Evolutionary conservation across 345 rosid species (phyloP).

Genomic region (Arabis alpina): DNA sequence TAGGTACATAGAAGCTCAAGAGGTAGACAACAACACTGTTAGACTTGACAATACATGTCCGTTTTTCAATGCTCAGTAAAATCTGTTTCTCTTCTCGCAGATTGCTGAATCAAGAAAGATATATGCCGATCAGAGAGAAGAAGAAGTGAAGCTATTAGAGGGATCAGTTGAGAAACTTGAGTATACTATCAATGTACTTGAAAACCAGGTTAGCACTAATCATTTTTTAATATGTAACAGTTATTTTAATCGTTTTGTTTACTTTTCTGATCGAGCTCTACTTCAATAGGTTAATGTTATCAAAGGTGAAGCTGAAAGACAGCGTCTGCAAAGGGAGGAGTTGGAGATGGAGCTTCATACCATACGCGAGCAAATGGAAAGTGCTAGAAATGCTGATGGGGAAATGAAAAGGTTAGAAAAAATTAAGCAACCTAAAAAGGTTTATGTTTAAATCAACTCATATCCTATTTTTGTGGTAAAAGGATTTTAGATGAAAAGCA

Average conservation of each 20-base stretch:
- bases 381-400: slow-evolving; percentile 59
- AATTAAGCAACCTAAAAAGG: background rate
- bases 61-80: slow-evolving; percentile 24
- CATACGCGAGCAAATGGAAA: slow-evolving; percentile 73
- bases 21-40: slow-evolving; percentile 49
- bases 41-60: slow-evolving; percentile 10
- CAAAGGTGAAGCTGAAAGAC: slow-evolving; percentile 93
- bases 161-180: slow-evolving; percentile 93
- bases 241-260: slow-evolving; percentile 4
- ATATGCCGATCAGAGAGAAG: slow-evolving; percentile 81
- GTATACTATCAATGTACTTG: slow-evolving; percentile 74
- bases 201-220: slow-evolving; percentile 67
- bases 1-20: slow-evolving; percentile 69
- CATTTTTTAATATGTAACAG: slow-evolving; percentile 17
- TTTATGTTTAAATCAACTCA: slow-evolving; percentile 27
- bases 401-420: slow-evolving; percentile 68
- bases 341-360: slow-evolving; percentile 79
- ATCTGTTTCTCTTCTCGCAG: slow-evolving; percentile 46
- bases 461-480: slow-evolving; percentile 24
- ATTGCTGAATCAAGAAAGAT: slow-evolving; percentile 71
- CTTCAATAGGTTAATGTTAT: slow-evolving; percentile 76
- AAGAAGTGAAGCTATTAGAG: slow-evolving; percentile 84
- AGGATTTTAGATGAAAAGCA: slow-evolving; percentile 75
- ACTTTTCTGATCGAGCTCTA: slow-evolving; percentile 35
- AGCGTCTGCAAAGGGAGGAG: slow-evolving; percentile 86